These are phyloP conservation scores for Chlamydomonas schloesseri DNA, from an alignment of 139 green algal genomes.

Conservation along the genomic window DNA sequence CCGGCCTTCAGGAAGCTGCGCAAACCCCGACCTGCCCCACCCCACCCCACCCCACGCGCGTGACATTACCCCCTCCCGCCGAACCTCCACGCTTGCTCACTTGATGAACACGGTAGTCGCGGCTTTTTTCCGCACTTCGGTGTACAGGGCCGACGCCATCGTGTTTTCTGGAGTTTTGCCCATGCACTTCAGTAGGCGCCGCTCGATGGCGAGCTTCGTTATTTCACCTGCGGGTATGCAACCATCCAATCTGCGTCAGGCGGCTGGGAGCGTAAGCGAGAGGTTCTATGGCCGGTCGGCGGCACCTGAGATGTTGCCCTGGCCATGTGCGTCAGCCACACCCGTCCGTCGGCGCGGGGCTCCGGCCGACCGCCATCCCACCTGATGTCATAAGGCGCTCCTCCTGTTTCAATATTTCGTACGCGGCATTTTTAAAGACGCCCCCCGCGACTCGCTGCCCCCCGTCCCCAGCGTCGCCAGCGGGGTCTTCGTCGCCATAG, in stretches of 20 bases:
- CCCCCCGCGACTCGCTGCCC: constrained; percentile 50
- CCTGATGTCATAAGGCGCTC: constrained; percentile 78
- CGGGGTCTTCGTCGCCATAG: background rate
- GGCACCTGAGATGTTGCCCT: too few relatives aligned
- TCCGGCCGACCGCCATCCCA: too few relatives aligned
- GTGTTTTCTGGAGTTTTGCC: constrained; percentile 82
- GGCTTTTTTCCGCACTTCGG: constrained; percentile 78
- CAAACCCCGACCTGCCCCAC: too few relatives aligned
- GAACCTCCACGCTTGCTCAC: too few relatives aligned
- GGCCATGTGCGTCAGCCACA: too few relatives aligned
- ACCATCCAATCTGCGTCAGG: too few relatives aligned
- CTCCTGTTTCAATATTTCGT: constrained; percentile 70
- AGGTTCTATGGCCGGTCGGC: too few relatives aligned
- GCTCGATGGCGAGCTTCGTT: constrained; percentile 62
- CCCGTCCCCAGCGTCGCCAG: background rate
- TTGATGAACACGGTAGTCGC: constrained; percentile 73
- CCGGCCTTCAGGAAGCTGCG: too few relatives aligned
- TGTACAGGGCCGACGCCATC: constrained; percentile 84
- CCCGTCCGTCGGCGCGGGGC: too few relatives aligned
- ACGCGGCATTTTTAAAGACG: constrained; percentile 79
- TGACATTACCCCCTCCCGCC: too few relatives aligned
- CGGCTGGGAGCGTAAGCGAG: too few relatives aligned
- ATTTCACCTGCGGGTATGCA: constrained; percentile 16
- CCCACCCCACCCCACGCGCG: too few relatives aligned
- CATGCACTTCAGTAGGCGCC: constrained; percentile 65